Percentiles rank a stretch among this genome's conserved stretches.
Evolutionary conservation across 2,329 filamentous ascomycete species (phyloP).

Genomic region (Colletotrichum noveboracense): DNA sequence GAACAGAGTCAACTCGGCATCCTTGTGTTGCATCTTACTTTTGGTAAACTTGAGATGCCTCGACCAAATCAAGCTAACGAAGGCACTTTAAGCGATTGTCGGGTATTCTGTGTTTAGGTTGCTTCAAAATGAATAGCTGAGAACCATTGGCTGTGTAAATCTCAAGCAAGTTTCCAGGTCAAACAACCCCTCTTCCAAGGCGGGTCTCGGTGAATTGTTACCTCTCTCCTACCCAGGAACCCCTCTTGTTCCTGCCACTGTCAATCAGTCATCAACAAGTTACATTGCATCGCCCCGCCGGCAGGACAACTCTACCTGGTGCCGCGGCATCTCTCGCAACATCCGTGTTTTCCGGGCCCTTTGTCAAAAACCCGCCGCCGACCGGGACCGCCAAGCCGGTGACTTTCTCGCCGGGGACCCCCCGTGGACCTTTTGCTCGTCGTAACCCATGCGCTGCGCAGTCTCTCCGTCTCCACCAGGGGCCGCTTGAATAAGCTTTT

Average conservation of each 20-base stretch:
- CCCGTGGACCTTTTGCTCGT: not conserved
- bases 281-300: not conserved
- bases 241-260: not conserved
- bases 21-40: not conserved
- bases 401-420: not conserved
- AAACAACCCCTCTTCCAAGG: not conserved
- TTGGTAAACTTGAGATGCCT: not conserved
- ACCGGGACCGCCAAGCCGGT: not conserved
- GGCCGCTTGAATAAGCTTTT: not conserved
- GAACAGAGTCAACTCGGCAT: not conserved
- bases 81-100: not conserved
- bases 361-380: not conserved
- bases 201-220: not conserved
- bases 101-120: not conserved
- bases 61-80: not conserved
- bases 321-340: not conserved
- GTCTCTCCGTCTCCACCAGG: not conserved
- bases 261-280: not conserved
- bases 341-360: not conserved
- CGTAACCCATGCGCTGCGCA: not conserved
- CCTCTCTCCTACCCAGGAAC: not conserved
- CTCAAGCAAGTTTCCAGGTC: not conserved
- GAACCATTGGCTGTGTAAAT: not conserved
- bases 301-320: not conserved
- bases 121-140: not conserved